Evolutionary conservation across 305 asterid genomes (phyloP), one percentile per base, ranked within the genome.

Genomic region (Plantago lanceolata): DNA sequence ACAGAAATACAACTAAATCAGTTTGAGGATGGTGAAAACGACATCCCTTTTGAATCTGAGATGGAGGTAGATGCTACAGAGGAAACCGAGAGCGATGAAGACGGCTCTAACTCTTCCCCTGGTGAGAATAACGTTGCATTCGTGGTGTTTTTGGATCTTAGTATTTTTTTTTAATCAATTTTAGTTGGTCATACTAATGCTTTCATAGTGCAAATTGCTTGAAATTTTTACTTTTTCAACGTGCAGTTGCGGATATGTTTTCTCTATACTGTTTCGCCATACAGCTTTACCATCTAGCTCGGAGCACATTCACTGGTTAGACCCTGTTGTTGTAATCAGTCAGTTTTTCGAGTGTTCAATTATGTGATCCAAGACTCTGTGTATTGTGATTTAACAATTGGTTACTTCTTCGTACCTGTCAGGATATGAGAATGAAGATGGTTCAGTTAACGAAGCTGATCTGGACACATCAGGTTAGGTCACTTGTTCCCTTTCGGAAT

Each of bases 391-490:
- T 19, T 50, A 21, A 19, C 16, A 20, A 29, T 21, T 48, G 56
- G 31, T 59, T 57, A 65, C 33, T 29, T 54, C 50, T 55, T 60
- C 33, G 12, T 35, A 6, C 47, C 47, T 70, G 15, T 70, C 87
- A 92, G 98, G 98, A 65, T 89, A 89, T 78, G 90, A 86, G 76
- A 89, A 87, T 61, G 98, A 89, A 73, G 86, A 85, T 70, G 84
- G 96, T 78, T 92, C 98, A 14, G 85, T 62, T 26, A 80, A 86
- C 29, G 96, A 89, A 77, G 84, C 82, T 64, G 80, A 85, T 78
- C 88, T 84, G 2, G 94, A 89, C 68, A 80, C 96, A 19, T 82
- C 98, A 78, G 98, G 96, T 92, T 69, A 55, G 57, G 54, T 67
- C 64, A 28, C 5, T 40, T 53, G 21, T 60, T 50, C 62, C 57